Conservation (phyloP, 495 filamentous ascomycete genomes). For the Sordaria brevicollis region DNA sequence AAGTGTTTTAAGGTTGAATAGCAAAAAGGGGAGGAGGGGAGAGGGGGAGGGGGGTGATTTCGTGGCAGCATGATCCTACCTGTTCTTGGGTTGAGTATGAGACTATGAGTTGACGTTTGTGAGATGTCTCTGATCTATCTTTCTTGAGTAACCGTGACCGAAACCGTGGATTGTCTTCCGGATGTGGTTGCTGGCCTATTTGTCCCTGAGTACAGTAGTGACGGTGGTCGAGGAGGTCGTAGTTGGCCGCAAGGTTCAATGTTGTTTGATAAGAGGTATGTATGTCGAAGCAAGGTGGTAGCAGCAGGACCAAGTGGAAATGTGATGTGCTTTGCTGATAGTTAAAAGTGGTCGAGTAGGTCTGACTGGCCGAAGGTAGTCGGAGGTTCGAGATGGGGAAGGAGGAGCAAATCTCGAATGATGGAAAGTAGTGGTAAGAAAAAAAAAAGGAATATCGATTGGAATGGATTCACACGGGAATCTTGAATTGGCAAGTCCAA, state of each 20-base stretch:
- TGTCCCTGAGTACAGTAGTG: background rate
- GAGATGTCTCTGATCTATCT: background rate
- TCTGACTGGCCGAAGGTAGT: background rate
- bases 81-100: background rate
- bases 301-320: too few species aligned
- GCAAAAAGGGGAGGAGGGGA: background rate
- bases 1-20: background rate
- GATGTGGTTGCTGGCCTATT: background rate
- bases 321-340: background rate
- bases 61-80: background rate
- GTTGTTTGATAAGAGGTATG: background rate
- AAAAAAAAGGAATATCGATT: background rate
- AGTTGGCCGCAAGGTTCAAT: background rate
- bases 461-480: too few species aligned
- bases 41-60: background rate
- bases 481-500: background rate
- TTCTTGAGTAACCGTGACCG: background rate
- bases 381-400: background rate
- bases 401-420: background rate
- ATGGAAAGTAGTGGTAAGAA: too few species aligned
- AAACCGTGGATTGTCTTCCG: background rate
- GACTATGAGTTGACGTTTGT: background rate
- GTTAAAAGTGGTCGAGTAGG: background rate
- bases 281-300: background rate
- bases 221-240: too few species aligned